A percentile compares a stretch with the other conserved stretches of the same genome.
phyloP scores from a whole-genome alignment of 108 stramenopile genomes.

The Licmophora abbreviata region DNA sequence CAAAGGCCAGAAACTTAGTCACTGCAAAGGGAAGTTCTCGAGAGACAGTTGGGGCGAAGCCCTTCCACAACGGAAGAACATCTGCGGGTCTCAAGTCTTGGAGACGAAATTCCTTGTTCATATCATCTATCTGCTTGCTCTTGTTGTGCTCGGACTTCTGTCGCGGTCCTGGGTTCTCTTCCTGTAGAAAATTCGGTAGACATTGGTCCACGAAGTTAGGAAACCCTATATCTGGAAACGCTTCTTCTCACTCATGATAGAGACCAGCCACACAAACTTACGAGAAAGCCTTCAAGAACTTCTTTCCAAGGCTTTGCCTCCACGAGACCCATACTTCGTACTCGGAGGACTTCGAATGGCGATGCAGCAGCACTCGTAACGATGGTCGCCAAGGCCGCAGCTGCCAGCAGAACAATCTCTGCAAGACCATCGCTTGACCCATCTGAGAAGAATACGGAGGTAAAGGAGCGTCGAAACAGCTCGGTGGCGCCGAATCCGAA shows the following conservation, averaged over 20 bases:
- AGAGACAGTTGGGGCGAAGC: slow-evolving; percentile 65
- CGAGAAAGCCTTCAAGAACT: slow-evolving; percentile 59
- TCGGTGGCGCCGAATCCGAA: slow-evolving; percentile 90
- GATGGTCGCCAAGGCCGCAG: slow-evolving; percentile 64
- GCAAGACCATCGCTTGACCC: slow-evolving; percentile 18
- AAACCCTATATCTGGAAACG: too few species aligned
- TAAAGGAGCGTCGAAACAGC: slow-evolving; percentile 77
- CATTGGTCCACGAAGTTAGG: too few species aligned
- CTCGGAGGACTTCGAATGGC: slow-evolving; percentile 68
- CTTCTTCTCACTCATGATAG: too few species aligned
- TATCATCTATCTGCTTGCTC: neutral
- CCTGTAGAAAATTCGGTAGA: neutral
- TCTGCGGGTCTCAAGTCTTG: slow-evolving; percentile 15
- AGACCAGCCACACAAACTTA: slow-evolving; percentile 1
- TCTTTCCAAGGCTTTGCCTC: slow-evolving; percentile 39
- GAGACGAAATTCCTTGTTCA: slow-evolving; percentile 4
- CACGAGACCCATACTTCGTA: slow-evolving; percentile 62
- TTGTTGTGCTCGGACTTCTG: neutral
- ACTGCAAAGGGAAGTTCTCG: slow-evolving; percentile 86
- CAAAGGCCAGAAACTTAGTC: slow-evolving; percentile 80
- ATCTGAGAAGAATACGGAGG: slow-evolving; percentile 43
- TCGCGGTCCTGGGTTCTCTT: neutral
- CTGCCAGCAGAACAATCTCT: slow-evolving; percentile 58
- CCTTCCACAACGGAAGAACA: slow-evolving; percentile 59
- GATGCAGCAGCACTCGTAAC: slow-evolving; percentile 54